These are phyloP conservation scores for Tylopilus subfusipes DNA, from an alignment of 768 basidiomycete species.

Conservation along the genomic window DNA sequence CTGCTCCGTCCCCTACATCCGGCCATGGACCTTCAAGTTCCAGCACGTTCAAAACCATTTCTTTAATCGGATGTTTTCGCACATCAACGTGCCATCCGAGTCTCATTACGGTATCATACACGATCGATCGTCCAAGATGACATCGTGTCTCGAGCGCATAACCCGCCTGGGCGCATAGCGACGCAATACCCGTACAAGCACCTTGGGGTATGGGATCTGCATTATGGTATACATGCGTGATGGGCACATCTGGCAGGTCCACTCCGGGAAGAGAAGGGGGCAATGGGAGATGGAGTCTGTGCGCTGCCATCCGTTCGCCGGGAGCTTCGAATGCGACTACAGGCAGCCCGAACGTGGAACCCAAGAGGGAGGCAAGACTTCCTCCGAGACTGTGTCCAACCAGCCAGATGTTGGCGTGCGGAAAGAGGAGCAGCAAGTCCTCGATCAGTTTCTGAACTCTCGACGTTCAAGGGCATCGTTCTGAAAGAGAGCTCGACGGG, in stretches of 20 bases:
- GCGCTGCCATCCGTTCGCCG: conserved; percentile 59
- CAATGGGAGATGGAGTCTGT: conserved; percentile 59
- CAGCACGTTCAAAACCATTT: conserved; percentile 52
- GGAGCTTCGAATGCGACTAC: conserved; percentile 64
- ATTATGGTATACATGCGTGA: conserved; percentile 59
- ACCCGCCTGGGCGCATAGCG: conserved; percentile 58
- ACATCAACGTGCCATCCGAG: conserved; percentile 60
- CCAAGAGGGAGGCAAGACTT: conserved; percentile 58
- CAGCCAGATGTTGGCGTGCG: conserved; percentile 58
- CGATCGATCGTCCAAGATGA: conserved; percentile 58
- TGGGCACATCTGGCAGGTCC: conserved; percentile 23
- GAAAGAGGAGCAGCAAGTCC: conserved; percentile 56
- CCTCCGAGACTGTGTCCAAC: conserved; percentile 63
- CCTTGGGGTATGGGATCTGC: conserved; percentile 71
- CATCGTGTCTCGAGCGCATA: conserved; percentile 62
- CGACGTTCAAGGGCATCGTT: conserved; percentile 7
- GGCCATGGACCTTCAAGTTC: conserved; percentile 45
- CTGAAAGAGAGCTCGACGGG: not conserved
- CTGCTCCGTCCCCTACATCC: conserved; percentile 34
- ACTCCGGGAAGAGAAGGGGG: conserved; percentile 31
- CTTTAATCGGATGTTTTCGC: conserved; percentile 51
- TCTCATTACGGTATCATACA: conserved; percentile 66
- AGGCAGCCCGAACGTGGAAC: conserved; percentile 62
- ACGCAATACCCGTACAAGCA: conserved; percentile 47
- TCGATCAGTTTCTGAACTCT: conserved; percentile 47